Conservation (phyloP, 371 early-diverging fungal species). For the Rhizopus sp. region DNA sequence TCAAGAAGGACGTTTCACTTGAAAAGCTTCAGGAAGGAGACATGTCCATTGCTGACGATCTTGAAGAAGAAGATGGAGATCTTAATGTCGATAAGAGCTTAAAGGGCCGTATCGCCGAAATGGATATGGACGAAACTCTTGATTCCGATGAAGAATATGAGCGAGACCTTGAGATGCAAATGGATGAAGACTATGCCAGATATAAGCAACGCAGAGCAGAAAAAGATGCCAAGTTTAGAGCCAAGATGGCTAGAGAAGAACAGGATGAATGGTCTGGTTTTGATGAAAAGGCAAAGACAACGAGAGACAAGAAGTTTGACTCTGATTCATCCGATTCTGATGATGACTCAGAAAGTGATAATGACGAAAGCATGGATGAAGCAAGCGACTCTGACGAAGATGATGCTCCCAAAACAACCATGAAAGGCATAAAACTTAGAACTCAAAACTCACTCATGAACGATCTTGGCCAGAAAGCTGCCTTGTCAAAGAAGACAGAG, state of each 20-base stretch:
- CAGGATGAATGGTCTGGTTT: slow-evolving; percentile 76
- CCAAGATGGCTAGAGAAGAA: slow-evolving; percentile 64
- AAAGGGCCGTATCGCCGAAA: slow-evolving; percentile 35
- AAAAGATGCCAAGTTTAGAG: slow-evolving; percentile 75
- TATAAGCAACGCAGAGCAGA: slow-evolving; percentile 74
- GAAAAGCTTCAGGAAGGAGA: slow-evolving; percentile 56
- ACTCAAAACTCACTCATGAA: slow-evolving; percentile 56
- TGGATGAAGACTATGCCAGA: slow-evolving; percentile 75
- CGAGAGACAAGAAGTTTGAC: slow-evolving; percentile 30
- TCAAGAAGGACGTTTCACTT: slow-evolving; percentile 54
- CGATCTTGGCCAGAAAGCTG: slow-evolving; percentile 64
- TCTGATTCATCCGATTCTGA: slow-evolving; percentile 34
- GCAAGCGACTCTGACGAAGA: slow-evolving; percentile 45
- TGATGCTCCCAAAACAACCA: slow-evolving; percentile 25
- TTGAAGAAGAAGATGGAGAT: slow-evolving; percentile 46
- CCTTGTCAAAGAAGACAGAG: slow-evolving; percentile 50
- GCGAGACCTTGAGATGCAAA: slow-evolving; percentile 65
- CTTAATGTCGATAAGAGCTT: slow-evolving; percentile 32
- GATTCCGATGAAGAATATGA: slow-evolving; percentile 47
- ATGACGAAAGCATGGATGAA: slow-evolving; percentile 21
- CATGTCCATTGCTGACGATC: slow-evolving; percentile 56
- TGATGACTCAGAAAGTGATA: slow-evolving; percentile 41
- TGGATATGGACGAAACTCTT: slow-evolving; percentile 47
- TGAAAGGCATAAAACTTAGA: slow-evolving; percentile 30
- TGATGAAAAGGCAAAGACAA: slow-evolving; percentile 53